These are phyloP conservation scores for Lentinus brumalis DNA, from an alignment of 768 basidiomycete genomes.

Conservation along the genomic window DNA sequence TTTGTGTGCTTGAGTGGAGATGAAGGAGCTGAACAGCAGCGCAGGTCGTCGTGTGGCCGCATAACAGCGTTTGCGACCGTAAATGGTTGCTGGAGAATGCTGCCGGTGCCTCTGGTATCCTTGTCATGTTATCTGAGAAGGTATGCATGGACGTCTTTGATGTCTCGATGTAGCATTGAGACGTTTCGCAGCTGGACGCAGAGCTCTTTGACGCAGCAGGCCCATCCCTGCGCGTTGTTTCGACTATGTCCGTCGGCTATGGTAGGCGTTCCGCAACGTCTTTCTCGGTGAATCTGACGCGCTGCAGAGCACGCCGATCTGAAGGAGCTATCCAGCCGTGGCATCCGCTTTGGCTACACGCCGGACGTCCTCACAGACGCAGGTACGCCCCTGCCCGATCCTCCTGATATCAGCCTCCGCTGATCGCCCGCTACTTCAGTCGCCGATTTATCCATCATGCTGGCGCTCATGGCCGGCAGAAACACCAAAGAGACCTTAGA, in stretches of 20 bases:
- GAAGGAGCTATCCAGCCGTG: constrained; percentile 54
- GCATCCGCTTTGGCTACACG: constrained; percentile 83
- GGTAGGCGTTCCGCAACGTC: constrained; percentile 45
- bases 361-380: constrained; percentile 94
- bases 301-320: constrained; percentile 79
- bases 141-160: constrained; percentile 36
- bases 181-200: constrained; percentile 39
- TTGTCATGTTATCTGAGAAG: constrained; percentile 71
- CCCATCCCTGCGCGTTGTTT: constrained; percentile 73
- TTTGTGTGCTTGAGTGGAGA: background rate
- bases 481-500: constrained; percentile 65
- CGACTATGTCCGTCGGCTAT: constrained; percentile 92
- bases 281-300: background rate
- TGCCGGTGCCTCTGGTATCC: constrained; percentile 57
- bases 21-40: background rate
- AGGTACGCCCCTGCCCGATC: constrained; percentile 44
- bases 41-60: constrained; percentile 53
- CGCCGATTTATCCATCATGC: constrained; percentile 88
- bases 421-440: constrained; percentile 48
- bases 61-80: constrained; percentile 53
- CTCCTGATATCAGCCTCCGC: background rate
- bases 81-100: constrained; percentile 77
- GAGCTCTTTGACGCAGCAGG: constrained; percentile 83
- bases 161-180: background rate
- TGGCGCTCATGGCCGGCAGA: constrained; percentile 92